Evolutionary conservation across 2,329 filamentous ascomycete genomes (phyloP), one percentile per base, ranked within the genome.

Genomic region (Colletotrichum chlorophyti): DNA sequence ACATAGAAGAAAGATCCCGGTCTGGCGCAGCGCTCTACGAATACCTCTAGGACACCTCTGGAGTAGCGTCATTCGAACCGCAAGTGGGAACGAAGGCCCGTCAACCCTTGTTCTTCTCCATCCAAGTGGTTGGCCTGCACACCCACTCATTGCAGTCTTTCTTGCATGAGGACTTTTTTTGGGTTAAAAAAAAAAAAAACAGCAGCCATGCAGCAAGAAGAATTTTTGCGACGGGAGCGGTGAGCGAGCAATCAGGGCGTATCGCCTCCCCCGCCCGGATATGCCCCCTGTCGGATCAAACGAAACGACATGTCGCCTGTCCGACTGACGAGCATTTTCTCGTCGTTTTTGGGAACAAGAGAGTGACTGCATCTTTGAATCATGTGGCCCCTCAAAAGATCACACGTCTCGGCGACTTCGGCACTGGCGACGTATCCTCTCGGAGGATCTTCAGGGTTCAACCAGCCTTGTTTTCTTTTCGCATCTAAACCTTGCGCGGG

Each of bases 211-310:
- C 55, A 62, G 46, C 41, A 46, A 41, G 24, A 32, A 57, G 32
- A 45, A 37, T 51, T 61, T 60, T 60, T 43, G 35, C 26, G 38
- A 61, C 51, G 58, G n/a, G 57, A 62, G 60, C 60, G 60, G 60
- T 62, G 60, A 62, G 60, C 43, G 27, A 58, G 46, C 51, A 50
- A 60, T 41, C 17, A n/a, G n/a, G 52, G 60, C 60, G 60, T 61
- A 61, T 62, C 60, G 52, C 57, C 27, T 42, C 27, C 41, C 35
- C 21, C 40, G 27, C 29, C 49, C 31, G 38, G 27, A 24, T 35
- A 11, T 17, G 11, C 34, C 46, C 26, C 46, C 23, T 37, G 32
- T 43, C 41, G 15, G 5, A 41, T n/a, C 32, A 19, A 42, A 14
- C 35, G 46, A 61, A 47, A 59, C 35, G 51, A 53, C 34, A 15